phyloP scores from a whole-genome alignment of 2,329 filamentous ascomycete genomes.

The Fusarium aywerte region DNA sequence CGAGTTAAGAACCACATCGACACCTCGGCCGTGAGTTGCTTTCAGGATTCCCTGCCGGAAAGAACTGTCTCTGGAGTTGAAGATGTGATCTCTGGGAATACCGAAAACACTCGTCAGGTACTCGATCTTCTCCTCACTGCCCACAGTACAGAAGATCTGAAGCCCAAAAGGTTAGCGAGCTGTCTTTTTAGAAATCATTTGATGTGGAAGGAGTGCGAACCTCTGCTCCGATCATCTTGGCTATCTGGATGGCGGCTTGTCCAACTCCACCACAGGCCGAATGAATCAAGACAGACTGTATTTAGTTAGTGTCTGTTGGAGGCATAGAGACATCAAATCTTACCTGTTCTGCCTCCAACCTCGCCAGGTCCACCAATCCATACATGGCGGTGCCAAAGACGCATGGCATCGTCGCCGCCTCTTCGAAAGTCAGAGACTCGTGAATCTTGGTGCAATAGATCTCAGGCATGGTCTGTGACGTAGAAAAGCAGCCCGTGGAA shows the following conservation, averaged over 20 bases:
- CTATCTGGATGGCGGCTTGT: conserved; percentile 48
- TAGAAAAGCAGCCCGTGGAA: conserved; percentile 44
- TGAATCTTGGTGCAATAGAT: conserved; percentile 49
- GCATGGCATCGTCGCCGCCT: conserved; percentile 52
- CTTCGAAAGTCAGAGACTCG: conserved; percentile 49
- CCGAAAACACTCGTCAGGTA: conserved; percentile 48
- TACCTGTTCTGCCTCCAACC: conserved; percentile 17
- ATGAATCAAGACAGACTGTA: conserved; percentile 51
- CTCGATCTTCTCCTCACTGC: conserved; percentile 51
- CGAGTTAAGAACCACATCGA: conserved; percentile 56
- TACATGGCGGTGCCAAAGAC: conserved; percentile 47
- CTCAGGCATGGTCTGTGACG: conserved; percentile 18
- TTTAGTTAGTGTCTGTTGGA: background rate
- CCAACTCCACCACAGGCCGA: conserved; percentile 51
- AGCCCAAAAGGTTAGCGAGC: background rate
- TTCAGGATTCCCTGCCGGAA: conserved; percentile 48
- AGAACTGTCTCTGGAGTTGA: conserved; percentile 48
- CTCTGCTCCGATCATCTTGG: conserved; percentile 47
- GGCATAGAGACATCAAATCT: background rate
- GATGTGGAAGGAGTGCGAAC: conserved; percentile 45
- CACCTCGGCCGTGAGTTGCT: conserved; percentile 47
- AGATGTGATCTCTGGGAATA: conserved; percentile 50
- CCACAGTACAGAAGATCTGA: conserved; percentile 46
- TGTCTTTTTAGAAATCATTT: background rate
- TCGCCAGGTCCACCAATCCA: conserved; percentile 24